Evolutionary conservation across 768 basidiomycete species (phyloP), one percentile per base, ranked within the genome.

Genomic region (Russula virescens): DNA sequence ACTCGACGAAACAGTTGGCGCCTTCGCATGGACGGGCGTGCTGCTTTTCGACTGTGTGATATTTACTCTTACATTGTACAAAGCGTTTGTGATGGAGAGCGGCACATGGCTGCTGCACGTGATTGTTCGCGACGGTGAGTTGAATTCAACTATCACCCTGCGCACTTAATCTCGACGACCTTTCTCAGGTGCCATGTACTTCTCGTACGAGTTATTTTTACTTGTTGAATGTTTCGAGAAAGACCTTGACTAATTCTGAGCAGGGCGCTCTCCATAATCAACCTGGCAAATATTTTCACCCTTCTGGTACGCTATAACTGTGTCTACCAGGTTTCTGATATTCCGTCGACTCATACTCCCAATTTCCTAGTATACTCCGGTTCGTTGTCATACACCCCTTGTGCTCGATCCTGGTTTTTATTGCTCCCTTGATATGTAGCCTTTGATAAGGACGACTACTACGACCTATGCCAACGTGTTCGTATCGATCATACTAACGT

Each of bases 261-360:
- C n/a, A n/a, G n/a, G n/a, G n/a, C n/a, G n/a, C n/a, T n/a, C n/a
- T n/a, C n/a, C n/a, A n/a, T n/a, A n/a, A n/a, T n/a, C n/a, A n/a
- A n/a, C n/a, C n/a, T n/a, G n/a, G n/a, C 40, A 6, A 63, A 63
- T 28, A 63, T 63, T 14, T 35, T 63, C n/a, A 48, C n/a, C 2
- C 58, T 63, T 50, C 40, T 51, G 40, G 62, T 63, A 26, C 28
- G 58, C 42, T 26, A 9, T 18, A 38, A 43, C 31, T 42, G 19
- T 47, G 5, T 28, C 26, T 26, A 45, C 26, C 2, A 42, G 8
- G 1, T 55, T 34, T 9, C 35, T 10, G 40, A 13, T 47, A 19
- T 35, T n/a, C n/a, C n/a, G n/a, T 63, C 26, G 40, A 19, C 18
- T 21, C 21, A 53, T 35, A 5, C n/a, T 19, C 38, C 28, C 38